A percentile compares a stretch with the other conserved stretches of the same genome.
Evolutionary conservation across 179 eudicot species (phyloP).

Genomic region (Monotropa hypopitys): DNA sequence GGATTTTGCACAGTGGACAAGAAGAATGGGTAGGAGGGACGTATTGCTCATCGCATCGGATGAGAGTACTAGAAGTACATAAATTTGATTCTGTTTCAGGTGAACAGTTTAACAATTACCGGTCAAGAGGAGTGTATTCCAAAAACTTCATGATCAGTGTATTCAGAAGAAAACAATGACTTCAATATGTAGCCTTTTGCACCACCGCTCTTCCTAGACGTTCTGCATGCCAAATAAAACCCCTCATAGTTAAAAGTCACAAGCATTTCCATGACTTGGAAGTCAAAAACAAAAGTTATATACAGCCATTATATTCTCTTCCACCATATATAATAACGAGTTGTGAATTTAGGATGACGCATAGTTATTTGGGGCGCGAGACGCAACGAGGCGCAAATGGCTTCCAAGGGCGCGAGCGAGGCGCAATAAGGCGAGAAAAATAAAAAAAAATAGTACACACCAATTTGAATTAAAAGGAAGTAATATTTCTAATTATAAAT

Average conservation of each 20-base stretch:
- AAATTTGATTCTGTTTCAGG: background rate
- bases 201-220: background rate
- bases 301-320: background rate
- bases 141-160: constrained; percentile 63
- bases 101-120: constrained; percentile 27
- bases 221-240: constrained; percentile 8
- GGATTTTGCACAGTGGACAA: constrained; percentile 1
- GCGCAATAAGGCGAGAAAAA: too few species aligned
- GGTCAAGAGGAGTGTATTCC: constrained; percentile 84
- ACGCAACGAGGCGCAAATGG: too few species aligned
- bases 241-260: background rate
- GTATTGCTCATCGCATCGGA: background rate
- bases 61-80: background rate
- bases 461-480: too few species aligned
- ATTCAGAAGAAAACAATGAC: background rate
- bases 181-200: background rate
- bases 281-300: background rate
- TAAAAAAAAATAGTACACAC: too few species aligned
- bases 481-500: too few species aligned
- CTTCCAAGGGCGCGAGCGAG: too few species aligned
- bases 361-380: too few species aligned
- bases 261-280: background rate
- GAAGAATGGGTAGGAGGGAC: background rate
- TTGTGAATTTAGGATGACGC: background rate
- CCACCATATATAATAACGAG: background rate